Evolutionary conservation across 345 rosid genomes (phyloP).

Genomic region (Camelina sativa): DNA sequence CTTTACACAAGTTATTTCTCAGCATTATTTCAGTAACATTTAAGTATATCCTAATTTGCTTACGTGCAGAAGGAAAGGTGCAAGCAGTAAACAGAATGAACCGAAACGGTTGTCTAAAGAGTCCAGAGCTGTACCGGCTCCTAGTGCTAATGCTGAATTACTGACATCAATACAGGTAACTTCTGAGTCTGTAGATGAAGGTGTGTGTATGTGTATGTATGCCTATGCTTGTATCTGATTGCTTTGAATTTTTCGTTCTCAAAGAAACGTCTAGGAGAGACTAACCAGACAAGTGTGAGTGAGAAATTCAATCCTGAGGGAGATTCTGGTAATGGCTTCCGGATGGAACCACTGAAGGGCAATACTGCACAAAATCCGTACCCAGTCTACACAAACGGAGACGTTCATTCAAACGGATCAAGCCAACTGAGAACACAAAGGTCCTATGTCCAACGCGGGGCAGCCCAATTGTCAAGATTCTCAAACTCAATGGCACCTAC

Average conservation of each 20-base stretch:
- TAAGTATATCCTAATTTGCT: neutral
- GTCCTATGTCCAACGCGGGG: constrained; percentile 51
- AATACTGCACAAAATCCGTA: constrained; percentile 32
- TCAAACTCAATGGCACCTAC: constrained; percentile 73
- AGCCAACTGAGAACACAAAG: constrained; percentile 53
- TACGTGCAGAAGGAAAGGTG: constrained; percentile 50
- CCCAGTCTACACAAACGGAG: constrained; percentile 46
- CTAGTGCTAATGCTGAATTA: constrained; percentile 60
- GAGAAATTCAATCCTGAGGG: constrained; percentile 52
- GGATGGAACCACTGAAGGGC: constrained; percentile 52
- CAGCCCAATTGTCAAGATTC: constrained; percentile 68
- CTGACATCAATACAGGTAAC: constrained; percentile 56
- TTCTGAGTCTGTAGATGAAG: constrained; percentile 1
- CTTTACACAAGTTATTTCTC: constrained; percentile 9
- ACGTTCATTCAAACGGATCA: constrained; percentile 37
- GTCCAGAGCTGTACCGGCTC: constrained; percentile 61
- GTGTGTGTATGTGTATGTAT: neutral
- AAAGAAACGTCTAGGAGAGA: constrained; percentile 60
- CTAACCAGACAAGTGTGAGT: constrained; percentile 50
- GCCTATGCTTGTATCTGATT: constrained; percentile 33
- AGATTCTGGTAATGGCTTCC: constrained; percentile 56
- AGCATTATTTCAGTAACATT: constrained; percentile 7
- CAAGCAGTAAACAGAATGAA: constrained; percentile 53
- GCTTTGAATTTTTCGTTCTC: neutral
- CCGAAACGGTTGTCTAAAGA: constrained; percentile 46